Evolutionary conservation across 2,329 filamentous ascomycete genomes (phyloP), one percentile per base, ranked within the genome.

Genomic region (Chrysoporthe puriensis): DNA sequence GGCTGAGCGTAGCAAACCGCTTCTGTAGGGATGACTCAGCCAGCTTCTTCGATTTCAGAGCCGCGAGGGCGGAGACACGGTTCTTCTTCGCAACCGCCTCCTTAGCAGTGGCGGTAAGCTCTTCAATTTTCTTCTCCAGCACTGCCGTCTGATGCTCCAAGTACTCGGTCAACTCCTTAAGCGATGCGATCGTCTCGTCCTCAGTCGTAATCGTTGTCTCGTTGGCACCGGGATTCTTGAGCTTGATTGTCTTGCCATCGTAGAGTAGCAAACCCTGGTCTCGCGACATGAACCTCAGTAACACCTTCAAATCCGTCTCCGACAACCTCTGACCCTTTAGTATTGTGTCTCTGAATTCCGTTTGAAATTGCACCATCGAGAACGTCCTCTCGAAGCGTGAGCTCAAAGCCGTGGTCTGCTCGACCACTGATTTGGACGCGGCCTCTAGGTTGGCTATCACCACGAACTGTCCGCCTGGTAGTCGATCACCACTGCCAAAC

Each of bases 41-140:
- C 8, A 92, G 81, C 77, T 96, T 97, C 81, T 93, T 97, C 5
- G 89, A 91, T 63, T 91, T 90, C 14, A 99, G 85, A 0, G 93
- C 90, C 0, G 91, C 90, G 43, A 95, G 85, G 11, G 95, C 96
- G 0, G 90, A 85, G 34, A 91, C 81, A 57, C 88, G 86, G 76
- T 96, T 94, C 76, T 94, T 93, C 58, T 85, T 85, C 4, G 82
- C 80, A 0, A 97, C 88, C 0, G 93, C 91, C 32, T 86, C 83
- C 70, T 91, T 90, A 0, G 93, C 94, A 5, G 86, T 85, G 2
- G 79, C 74, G 43, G 85, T 83, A 4, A 97, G 83, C 40, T 86
- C 84, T 2, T 90, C 85, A 62, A 96, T 83, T 70, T 93, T 90
- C 11, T 80, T 81, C 62, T 84, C 86, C 50, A 98, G 84, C 0